phyloP scores from a whole-genome alignment of 257 asterid genomes.

The Solanum lycopersicoides region DNA sequence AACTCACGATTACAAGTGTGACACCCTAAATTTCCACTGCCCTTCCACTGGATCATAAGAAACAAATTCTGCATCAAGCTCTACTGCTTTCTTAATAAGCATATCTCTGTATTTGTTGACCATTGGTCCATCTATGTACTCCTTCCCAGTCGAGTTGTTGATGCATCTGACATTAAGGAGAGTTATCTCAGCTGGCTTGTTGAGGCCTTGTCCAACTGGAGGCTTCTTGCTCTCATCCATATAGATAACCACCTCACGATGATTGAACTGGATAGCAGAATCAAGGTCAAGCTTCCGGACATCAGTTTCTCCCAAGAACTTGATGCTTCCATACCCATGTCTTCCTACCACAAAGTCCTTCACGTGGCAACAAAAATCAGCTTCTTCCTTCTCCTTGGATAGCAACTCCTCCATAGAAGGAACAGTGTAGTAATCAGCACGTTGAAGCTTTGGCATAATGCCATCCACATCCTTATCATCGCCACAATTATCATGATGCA shows the following conservation, averaged over 20 bases:
- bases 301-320: conserved; percentile 80
- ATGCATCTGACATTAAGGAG: conserved; percentile 69
- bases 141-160: conserved; percentile 46
- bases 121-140: conserved; percentile 49
- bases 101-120: conserved; percentile 48
- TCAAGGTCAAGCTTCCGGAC: conserved; percentile 70
- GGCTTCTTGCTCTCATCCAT: conserved; percentile 76
- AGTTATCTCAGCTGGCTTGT: conserved; percentile 76
- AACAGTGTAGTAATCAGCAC: conserved; percentile 11
- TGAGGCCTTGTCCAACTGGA: conserved; percentile 71
- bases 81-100: conserved; percentile 57
- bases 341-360: conserved; percentile 77
- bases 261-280: conserved; percentile 52
- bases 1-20: conserved; percentile 29
- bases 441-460: conserved; percentile 9
- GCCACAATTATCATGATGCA: neutral
- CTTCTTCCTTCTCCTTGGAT: conserved; percentile 69
- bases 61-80: conserved; percentile 73
- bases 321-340: conserved; percentile 64
- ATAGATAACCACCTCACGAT: conserved; percentile 50
- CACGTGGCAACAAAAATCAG: conserved; percentile 59
- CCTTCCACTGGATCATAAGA: conserved; percentile 62
- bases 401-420: conserved; percentile 16
- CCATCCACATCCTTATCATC: conserved; percentile 4
- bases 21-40: conserved; percentile 73